Conservation (phyloP, 202 grass and related monocot species). For the Carex sylvatica region DNA sequence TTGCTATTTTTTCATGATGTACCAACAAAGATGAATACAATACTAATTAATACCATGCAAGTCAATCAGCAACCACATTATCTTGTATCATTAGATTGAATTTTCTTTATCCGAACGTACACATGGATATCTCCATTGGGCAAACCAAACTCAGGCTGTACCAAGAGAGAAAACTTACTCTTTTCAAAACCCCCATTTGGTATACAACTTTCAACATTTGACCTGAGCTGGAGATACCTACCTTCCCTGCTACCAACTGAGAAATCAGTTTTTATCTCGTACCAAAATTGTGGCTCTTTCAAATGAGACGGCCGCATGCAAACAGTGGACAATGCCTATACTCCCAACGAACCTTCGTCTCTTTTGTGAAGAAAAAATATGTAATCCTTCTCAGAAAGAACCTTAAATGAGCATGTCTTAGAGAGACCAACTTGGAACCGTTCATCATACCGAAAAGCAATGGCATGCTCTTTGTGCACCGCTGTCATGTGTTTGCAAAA, state of each 20-base stretch:
- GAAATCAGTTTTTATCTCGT: conserved; percentile 4
- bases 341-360: background rate
- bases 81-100: background rate
- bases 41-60: background rate
- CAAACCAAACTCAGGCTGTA: background rate
- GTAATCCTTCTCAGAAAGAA: background rate
- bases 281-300: background rate
- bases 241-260: background rate
- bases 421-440: background rate
- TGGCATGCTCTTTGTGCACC: background rate
- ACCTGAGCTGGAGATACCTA: background rate
- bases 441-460: background rate
- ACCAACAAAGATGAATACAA: too few species aligned
- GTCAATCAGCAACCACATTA: background rate
- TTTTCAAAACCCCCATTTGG: background rate
- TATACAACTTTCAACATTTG: background rate
- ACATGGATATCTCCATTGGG: conserved; percentile 4
- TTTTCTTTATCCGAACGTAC: background rate
- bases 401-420: background rate
- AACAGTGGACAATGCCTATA: background rate
- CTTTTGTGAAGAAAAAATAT: conserved; percentile 18
- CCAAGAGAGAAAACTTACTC: background rate
- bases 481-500: background rate
- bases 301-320: background rate
- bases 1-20: background rate